phyloP scores from a whole-genome alignment of 192 early-diverging fungal species.

The Gonapodya prolifera region DNA sequence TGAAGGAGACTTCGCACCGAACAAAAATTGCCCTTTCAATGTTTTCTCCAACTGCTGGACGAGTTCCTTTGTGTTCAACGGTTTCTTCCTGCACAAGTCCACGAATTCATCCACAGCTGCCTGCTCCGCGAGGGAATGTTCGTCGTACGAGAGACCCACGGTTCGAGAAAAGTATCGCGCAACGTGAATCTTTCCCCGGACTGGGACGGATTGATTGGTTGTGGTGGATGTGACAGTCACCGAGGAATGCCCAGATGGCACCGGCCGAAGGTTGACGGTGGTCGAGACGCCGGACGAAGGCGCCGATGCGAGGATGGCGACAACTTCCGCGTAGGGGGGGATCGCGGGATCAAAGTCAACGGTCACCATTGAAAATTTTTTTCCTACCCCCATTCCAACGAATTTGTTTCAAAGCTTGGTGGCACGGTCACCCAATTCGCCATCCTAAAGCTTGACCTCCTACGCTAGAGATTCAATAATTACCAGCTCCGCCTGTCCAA shows the following conservation, averaged over 20 bases:
- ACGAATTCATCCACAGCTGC: neutral
- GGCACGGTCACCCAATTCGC: too few relatives aligned
- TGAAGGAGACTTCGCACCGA: neutral
- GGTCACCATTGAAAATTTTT: neutral
- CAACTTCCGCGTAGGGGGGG: neutral
- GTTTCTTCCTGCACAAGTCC: neutral
- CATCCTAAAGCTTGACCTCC: too few relatives aligned
- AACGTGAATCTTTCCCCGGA: neutral
- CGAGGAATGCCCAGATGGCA: neutral
- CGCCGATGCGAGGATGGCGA: neutral
- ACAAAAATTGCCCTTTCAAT: neutral
- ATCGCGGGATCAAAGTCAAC: neutral
- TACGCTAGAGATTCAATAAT: too few relatives aligned
- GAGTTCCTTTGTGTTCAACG: neutral
- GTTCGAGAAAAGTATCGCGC: neutral
- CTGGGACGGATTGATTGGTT: neutral
- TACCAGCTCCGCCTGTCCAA: too few relatives aligned
- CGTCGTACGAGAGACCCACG: neutral
- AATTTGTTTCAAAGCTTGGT: too few relatives aligned
- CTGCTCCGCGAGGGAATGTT: neutral
- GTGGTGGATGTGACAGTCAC: neutral
- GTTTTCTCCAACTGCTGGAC: neutral
- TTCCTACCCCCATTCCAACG: too few relatives aligned
- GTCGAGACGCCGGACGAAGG: neutral
- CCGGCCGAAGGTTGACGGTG: neutral